Evolutionary conservation across 768 basidiomycete species (phyloP), one percentile per base, ranked within the genome.

Genomic region (Mycena polygramma): DNA sequence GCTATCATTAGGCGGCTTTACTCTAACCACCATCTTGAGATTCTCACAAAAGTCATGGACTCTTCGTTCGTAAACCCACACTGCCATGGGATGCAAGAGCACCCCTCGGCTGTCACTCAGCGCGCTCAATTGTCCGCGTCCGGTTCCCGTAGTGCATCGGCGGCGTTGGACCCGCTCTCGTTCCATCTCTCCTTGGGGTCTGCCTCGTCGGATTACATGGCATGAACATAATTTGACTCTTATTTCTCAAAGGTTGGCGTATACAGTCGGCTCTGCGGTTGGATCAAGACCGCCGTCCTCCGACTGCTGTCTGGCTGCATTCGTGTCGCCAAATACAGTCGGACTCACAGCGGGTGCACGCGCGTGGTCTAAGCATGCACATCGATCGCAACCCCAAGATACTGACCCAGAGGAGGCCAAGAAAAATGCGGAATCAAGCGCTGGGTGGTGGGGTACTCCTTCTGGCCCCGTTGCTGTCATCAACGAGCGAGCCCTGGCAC

Each of bases 311-410:
- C 83, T 88, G 8, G 76, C 79, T 17, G 89, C 90, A 2, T 92
- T 89, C 75, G 77, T 83, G 6, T 70, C 82, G 24, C 79, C 85
- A 5, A 91, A 89, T 70, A 85, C 76, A 22, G 85, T 80, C 41
- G 84, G 82, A 2, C 82, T 92, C 51, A 88, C 83, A 2, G 86
- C 87, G 4, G 91, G 91, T 17, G 87, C 89, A 2, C 85, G 89
- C 35, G 90, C 91, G 8, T 92, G 90, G 90, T 84, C 89, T 3
- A 92, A 92, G 71, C 91, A 92, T 71, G 84, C 85, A 1, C 90
- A 90, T 70, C 81, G 91, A 30, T 91, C 90, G 35, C 77, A 76
- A 48, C 66, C 79, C 2, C 51, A 64, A 19, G 59, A 70, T 39
- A 54, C 60, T 39, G 48, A 67, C 22, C 19, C 24, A 45, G 73